A percentile compares a stretch with the other conserved stretches of the same genome.
phyloP scores from a whole-genome alignment of 805 yeast species.

The Pichia pseudocactophila region DNA sequence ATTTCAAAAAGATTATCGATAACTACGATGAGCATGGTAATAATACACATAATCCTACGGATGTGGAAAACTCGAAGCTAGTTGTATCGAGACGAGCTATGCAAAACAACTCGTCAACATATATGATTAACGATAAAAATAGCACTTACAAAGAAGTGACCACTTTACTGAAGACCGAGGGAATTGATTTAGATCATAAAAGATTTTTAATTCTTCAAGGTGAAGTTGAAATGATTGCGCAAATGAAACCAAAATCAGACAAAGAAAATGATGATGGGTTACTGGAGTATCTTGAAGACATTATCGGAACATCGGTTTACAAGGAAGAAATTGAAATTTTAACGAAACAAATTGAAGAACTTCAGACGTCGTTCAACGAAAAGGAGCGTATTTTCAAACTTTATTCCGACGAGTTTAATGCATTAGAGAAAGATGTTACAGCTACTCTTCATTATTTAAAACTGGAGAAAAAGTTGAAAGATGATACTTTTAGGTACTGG shows the following conservation, averaged over 20 bases:
- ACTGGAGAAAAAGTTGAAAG: constrained; percentile 51
- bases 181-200: constrained; percentile 91
- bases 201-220: constrained; percentile 93
- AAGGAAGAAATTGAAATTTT: constrained; percentile 66
- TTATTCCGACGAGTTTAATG: constrained; percentile 66
- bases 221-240: constrained; percentile 96
- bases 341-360: constrained; percentile 50
- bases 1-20: constrained; percentile 72
- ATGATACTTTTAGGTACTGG: constrained; percentile 43
- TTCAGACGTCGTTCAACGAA: constrained; percentile 73
- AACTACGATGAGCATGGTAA: constrained; percentile 13
- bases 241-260: constrained; percentile 97
- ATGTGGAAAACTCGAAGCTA: constrained; percentile 48
- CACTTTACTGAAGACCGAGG: constrained; percentile 59
- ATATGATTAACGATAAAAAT: constrained; percentile 59
- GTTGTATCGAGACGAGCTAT: constrained; percentile 76
- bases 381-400: constrained; percentile 72
- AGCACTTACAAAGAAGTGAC: constrained; percentile 79
- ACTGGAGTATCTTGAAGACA: constrained; percentile 89
- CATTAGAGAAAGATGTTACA: constrained; percentile 50
- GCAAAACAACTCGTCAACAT: constrained; percentile 67
- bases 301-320: constrained; percentile 87
- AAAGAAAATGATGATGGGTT: constrained; percentile 87
- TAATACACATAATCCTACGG: constrained; percentile 28
- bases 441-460: constrained; percentile 59